Evolutionary conservation across 331 rosid genomes (phyloP).

Genomic region (Malus hybrid): DNA sequence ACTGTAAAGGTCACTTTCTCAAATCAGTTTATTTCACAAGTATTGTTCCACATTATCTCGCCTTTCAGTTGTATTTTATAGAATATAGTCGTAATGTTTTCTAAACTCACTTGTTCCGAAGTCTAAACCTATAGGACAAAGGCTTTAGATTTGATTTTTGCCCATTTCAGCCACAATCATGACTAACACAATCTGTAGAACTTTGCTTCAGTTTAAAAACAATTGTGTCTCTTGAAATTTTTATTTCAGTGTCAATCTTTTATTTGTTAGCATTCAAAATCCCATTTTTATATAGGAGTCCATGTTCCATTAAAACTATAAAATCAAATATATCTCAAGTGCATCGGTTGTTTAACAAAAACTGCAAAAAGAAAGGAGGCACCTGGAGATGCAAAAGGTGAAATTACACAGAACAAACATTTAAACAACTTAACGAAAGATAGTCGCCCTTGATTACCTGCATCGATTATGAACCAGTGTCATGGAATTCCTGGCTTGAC

Average conservation of each 20-base stretch:
- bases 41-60: neutral
- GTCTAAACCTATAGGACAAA: neutral
- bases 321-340: neutral
- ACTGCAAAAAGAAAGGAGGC: neutral
- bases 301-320: neutral
- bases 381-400: neutral
- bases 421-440: neutral
- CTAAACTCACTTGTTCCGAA: neutral
- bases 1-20: neutral
- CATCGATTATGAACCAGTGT: constrained; percentile 86
- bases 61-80: neutral
- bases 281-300: neutral
- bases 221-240: neutral
- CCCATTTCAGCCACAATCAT: neutral
- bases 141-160: neutral
- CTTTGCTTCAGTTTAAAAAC: neutral
- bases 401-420: neutral
- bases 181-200: neutral
- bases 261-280: neutral
- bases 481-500: constrained; percentile 88
- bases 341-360: neutral
- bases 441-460: constrained; percentile 37
- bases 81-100: neutral
- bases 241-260: neutral
- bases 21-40: neutral